Percentiles rank a stretch among this genome's conserved stretches.
These are phyloP conservation scores for Suillus brevipes DNA, from an alignment of 768 basidiomycete genomes.

Conservation along the genomic window DNA sequence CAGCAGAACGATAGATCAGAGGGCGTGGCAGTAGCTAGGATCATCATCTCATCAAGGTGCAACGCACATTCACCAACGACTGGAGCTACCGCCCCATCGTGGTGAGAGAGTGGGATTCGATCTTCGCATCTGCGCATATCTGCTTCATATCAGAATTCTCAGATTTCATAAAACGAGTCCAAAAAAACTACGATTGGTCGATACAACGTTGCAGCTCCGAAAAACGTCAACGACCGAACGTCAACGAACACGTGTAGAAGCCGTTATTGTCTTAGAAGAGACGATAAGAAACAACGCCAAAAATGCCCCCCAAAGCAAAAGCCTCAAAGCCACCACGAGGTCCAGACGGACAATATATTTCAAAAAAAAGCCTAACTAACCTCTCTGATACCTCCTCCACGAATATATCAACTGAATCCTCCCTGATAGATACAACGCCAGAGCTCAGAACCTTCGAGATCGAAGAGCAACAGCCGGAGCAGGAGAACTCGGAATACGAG, in stretches of 20 bases:
- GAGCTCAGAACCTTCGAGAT: not conserved
- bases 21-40: no score
- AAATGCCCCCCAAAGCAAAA: not conserved
- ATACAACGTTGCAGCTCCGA: not conserved
- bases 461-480: not conserved
- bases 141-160: not conserved
- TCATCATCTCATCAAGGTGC: no score
- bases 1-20: no score
- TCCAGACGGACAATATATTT: not conserved
- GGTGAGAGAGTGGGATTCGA: not conserved
- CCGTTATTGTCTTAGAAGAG: not conserved
- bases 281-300: not conserved
- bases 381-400: not conserved
- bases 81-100: not conserved
- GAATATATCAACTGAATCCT: not conserved
- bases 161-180: not conserved
- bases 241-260: not conserved
- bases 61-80: no score
- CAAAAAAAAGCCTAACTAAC: not conserved
- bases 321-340: not conserved
- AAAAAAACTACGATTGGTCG: not conserved
- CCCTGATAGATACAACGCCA: not conserved
- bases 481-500: not conserved
- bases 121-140: not conserved
- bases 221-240: not conserved